Evolutionary conservation across 202 grass and related monocot genomes (phyloP).

Genomic region (Schoenoplectus tabernaemontani): DNA sequence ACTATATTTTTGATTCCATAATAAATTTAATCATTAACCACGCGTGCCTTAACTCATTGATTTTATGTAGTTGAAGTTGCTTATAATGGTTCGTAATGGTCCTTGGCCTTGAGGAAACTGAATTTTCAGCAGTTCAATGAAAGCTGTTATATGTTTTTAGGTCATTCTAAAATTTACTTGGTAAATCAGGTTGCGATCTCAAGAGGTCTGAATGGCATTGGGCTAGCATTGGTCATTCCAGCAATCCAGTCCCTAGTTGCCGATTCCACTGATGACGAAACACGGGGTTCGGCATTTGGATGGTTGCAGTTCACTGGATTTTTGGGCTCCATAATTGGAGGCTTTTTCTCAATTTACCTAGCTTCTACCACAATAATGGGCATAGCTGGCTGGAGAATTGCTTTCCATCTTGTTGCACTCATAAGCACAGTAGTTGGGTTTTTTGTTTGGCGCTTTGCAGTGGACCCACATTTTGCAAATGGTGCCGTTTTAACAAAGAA

Average conservation of each 20-base stretch:
- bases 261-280: constrained; percentile 55
- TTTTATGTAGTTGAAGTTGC: not conserved
- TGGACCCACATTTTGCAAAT: constrained; percentile 49
- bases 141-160: not conserved
- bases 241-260: constrained; percentile 74
- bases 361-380: constrained; percentile 66
- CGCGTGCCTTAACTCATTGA: no score
- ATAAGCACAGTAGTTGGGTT: constrained; percentile 45
- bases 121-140: not conserved
- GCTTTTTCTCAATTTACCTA: constrained; percentile 47
- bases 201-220: constrained; percentile 71
- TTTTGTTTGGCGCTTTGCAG: constrained; percentile 51
- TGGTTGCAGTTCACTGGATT: constrained; percentile 75
- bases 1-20: no score
- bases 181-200: constrained; percentile 56
- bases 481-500: not conserved
- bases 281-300: constrained; percentile 66
- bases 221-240: constrained; percentile 56
- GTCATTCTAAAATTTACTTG: not conserved
- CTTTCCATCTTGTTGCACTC: constrained; percentile 58
- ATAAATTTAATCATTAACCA: no score
- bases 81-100: not conserved
- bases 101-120: not conserved
- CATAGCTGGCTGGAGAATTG: constrained; percentile 65
- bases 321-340: constrained; percentile 61